Conservation (phyloP, 129 eudicot genomes). For the Gnaphalium uliginosum region DNA sequence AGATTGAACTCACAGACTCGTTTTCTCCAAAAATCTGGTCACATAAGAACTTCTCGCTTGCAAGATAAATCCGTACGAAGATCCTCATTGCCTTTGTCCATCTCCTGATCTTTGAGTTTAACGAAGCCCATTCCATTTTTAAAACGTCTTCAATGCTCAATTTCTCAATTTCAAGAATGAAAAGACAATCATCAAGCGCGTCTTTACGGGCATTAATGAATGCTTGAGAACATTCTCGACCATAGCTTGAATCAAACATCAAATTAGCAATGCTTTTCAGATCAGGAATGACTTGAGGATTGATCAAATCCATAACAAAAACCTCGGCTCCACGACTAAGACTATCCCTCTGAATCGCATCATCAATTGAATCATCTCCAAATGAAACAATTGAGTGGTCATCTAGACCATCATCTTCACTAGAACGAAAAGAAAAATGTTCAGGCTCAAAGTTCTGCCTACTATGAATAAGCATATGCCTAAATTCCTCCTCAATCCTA, state of each 20-base stretch:
- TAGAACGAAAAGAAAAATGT: slow-evolving; percentile 79
- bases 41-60: slow-evolving; percentile 65
- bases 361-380: slow-evolving; percentile 76
- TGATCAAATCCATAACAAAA: slow-evolving; percentile 61
- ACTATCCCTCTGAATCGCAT: slow-evolving; percentile 65
- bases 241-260: slow-evolving; percentile 82
- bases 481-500: slow-evolving; percentile 77
- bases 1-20: slow-evolving; percentile 50
- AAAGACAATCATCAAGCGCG: slow-evolving; percentile 75
- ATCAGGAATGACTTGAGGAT: slow-evolving; percentile 70
- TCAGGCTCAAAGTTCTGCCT: slow-evolving; percentile 89
- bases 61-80: slow-evolving; percentile 72
- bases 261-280: slow-evolving; percentile 61
- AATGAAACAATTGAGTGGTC: slow-evolving; percentile 59
- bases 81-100: slow-evolving; percentile 79
- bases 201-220: slow-evolving; percentile 67
- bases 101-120: slow-evolving; percentile 73
- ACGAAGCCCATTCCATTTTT: slow-evolving; percentile 83
- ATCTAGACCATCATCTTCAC: slow-evolving; percentile 71
- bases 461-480: slow-evolving; percentile 70
- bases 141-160: slow-evolving; percentile 81
- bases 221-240: slow-evolving; percentile 75
- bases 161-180: slow-evolving; percentile 72
- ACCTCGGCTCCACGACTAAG: slow-evolving; percentile 66
- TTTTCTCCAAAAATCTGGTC: slow-evolving; percentile 73